Evolutionary conservation across 2,329 filamentous ascomycete species (phyloP).

Genomic region (Diaporthe amygdali): DNA sequence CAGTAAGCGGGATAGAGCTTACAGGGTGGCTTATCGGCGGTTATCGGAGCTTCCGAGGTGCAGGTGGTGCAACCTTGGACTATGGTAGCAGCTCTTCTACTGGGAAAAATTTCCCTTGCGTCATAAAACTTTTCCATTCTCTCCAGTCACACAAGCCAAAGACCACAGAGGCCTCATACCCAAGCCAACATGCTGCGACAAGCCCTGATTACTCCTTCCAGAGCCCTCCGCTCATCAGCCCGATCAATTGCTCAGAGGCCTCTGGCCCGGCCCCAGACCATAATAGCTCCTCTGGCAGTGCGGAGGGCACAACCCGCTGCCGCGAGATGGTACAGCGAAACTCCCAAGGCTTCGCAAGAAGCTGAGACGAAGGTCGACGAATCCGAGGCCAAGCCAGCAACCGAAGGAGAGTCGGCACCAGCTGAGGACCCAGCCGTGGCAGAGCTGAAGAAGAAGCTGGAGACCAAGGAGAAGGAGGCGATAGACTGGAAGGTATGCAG

Average conservation of each 20-base stretch:
- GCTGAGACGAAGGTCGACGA: conserved; percentile 33
- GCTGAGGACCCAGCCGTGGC: conserved; percentile 37
- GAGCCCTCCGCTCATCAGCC: conserved; percentile 48
- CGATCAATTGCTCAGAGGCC: conserved; percentile 41
- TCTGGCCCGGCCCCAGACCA: conserved; percentile 43
- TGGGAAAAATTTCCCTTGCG: conserved; percentile 23
- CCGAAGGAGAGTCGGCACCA: conserved; percentile 32
- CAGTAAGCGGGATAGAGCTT: not conserved
- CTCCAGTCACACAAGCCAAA: conserved; percentile 13
- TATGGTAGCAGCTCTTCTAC: not conserved
- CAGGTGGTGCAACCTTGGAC: conserved; percentile 1
- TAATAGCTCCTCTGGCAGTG: conserved; percentile 38
- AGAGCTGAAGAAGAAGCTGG: conserved; percentile 56
- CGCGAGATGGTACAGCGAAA: conserved; percentile 53
- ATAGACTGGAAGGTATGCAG: conserved; percentile 81
- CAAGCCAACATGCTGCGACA: conserved; percentile 50
- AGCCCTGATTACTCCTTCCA: conserved; percentile 47
- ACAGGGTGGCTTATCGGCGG: conserved; percentile 17
- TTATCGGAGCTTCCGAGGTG: conserved; percentile 18
- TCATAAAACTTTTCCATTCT: conserved; percentile 26
- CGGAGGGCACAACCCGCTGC: conserved; percentile 41
- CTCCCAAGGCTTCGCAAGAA: conserved; percentile 34
- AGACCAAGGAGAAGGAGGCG: conserved; percentile 57
- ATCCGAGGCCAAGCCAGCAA: conserved; percentile 33
- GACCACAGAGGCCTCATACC: not conserved